phyloP scores from a whole-genome alignment of 257 asterid genomes.

The Craterostigma plantagineum region DNA sequence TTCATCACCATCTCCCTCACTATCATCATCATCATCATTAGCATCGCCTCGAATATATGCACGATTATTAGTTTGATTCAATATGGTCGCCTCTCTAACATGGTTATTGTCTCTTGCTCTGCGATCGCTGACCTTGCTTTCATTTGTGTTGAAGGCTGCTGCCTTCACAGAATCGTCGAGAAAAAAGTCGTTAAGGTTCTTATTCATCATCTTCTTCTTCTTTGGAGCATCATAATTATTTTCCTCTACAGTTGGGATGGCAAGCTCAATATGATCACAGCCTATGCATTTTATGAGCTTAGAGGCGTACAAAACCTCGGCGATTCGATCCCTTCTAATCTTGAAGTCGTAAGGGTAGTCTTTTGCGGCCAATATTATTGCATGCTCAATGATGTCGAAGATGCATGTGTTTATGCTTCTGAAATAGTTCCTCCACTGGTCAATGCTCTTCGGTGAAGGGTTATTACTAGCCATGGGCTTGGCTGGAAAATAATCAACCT shows the following conservation, averaged over 20 bases:
- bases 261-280: conserved; percentile 48
- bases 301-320: conserved; percentile 36
- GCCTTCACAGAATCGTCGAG: too few species aligned
- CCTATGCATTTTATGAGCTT: conserved; percentile 55
- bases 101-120: conserved; percentile 23
- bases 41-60: not conserved
- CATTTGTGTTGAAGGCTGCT: too few species aligned
- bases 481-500: conserved; percentile 7
- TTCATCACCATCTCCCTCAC: conserved; percentile 62
- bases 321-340: conserved; percentile 28
- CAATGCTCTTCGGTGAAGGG: conserved; percentile 26
- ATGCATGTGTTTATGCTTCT: conserved; percentile 13
- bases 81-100: too few species aligned
- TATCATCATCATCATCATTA: conserved; percentile 37
- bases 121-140: too few species aligned
- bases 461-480: too few species aligned
- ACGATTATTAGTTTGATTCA: conserved; percentile 12
- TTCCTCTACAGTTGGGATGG: conserved; percentile 24
- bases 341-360: conserved; percentile 33
- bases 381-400: conserved; percentile 24
- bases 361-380: conserved; percentile 25
- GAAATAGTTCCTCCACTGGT: conserved; percentile 39
- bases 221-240: conserved; percentile 6
- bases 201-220: conserved; percentile 17
- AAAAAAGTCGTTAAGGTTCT: too few species aligned